Conservation (phyloP, 2,329 filamentous ascomycete species). For the Fusarium pseudonygamai region DNA sequence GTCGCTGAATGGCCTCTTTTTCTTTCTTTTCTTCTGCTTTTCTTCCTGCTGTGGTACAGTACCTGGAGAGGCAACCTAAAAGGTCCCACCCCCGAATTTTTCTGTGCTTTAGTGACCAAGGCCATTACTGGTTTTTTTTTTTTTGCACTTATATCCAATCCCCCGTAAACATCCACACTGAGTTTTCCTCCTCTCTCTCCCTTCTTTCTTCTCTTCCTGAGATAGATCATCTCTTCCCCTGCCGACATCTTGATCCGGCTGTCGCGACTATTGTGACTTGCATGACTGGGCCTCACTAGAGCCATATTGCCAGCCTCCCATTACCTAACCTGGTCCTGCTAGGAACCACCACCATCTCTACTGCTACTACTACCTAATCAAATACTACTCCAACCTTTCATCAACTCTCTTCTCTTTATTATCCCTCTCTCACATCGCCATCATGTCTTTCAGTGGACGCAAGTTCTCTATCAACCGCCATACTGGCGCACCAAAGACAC, state of each 20-base stretch:
- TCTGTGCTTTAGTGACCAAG: conserved; percentile 11
- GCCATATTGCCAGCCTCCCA: conserved; percentile 3
- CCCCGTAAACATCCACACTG: conserved; percentile 31
- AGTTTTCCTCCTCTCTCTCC: conserved; percentile 8
- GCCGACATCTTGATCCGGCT: conserved; percentile 6
- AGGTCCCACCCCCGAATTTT: conserved; percentile 34
- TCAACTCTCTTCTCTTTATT: background rate
- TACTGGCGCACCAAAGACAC: conserved; percentile 67
- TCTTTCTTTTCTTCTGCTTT: background rate
- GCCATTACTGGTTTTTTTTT: conserved; percentile 5
- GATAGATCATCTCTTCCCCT: conserved; percentile 1
- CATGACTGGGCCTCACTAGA: conserved; percentile 21
- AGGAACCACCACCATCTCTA: background rate
- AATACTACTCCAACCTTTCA: background rate
- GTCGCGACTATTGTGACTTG: conserved; percentile 11
- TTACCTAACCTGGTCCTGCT: conserved; percentile 11
- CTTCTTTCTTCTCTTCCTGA: conserved; percentile 10
- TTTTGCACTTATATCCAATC: conserved; percentile 41
- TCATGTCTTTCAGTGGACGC: conserved; percentile 62
- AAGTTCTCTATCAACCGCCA: conserved; percentile 75
- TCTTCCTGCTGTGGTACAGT: conserved; percentile 4
- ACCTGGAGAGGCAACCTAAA: background rate
- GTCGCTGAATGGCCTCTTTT: conserved; percentile 26
- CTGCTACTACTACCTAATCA: background rate
- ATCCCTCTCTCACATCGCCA: conserved; percentile 27